Evolutionary conservation across 495 filamentous ascomycete species (phyloP).

Genomic region (Astrothelium subdiscretum): DNA sequence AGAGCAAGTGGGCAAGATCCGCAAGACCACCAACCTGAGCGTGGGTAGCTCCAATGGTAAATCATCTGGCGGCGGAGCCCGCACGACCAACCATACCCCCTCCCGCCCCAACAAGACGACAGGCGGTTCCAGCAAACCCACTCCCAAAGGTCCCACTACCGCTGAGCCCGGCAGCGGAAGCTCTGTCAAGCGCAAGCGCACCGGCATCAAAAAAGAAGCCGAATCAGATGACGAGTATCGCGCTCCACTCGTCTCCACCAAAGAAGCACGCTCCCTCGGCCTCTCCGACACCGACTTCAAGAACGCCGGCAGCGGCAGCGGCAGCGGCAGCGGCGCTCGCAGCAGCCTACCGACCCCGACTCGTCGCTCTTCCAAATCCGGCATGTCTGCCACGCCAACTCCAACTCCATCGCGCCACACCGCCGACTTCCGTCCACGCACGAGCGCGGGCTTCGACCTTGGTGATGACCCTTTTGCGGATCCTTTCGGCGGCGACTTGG

Average conservation of each 20-base stretch:
- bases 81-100: not conserved
- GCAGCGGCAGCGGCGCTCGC: not conserved
- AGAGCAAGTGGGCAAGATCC: conserved; percentile 37
- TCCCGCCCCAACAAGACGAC: not conserved
- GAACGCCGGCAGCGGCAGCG: not conserved
- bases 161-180: not conserved
- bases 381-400: too few species aligned
- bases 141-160: not conserved
- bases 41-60: not conserved
- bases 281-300: not conserved
- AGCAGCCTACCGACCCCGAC: not conserved
- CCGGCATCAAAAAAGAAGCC: not conserved
- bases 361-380: conserved; percentile 9
- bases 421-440: too few species aligned
- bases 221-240: conserved; percentile 7
- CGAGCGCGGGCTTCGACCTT: too few species aligned
- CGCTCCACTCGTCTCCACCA: not conserved
- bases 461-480: too few species aligned
- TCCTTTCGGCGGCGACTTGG: too few species aligned
- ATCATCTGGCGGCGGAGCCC: not conserved
- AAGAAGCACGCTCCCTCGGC: not conserved
- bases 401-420: too few species aligned
- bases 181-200: conserved; percentile 3
- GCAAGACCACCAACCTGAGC: conserved; percentile 15
- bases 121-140: not conserved